These are phyloP conservation scores for Dichotomocladium elegans DNA, from an alignment of 371 early-diverging fungal species.

Conservation along the genomic window DNA sequence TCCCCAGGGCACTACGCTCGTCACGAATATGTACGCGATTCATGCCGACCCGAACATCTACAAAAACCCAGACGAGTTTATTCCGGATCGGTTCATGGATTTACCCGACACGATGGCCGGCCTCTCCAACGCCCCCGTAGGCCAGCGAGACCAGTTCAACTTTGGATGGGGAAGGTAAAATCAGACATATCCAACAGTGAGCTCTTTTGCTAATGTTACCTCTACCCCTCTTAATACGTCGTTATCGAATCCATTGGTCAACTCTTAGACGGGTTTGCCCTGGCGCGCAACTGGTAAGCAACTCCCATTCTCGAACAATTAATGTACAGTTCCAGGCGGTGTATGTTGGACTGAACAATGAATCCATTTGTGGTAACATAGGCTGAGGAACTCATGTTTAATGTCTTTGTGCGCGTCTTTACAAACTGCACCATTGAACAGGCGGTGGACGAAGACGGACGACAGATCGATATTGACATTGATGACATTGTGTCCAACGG, in stretches of 20 bases:
- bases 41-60: slow-evolving; percentile 9
- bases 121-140: slow-evolving; percentile 4
- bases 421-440: slow-evolving; percentile 13
- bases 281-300: slow-evolving; percentile 8
- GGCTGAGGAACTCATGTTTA: slow-evolving; percentile 9
- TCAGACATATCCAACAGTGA: neutral
- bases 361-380: no score
- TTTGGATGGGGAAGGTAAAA: slow-evolving; percentile 19
- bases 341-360: no score
- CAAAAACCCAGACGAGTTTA: slow-evolving; percentile 13
- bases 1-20: slow-evolving; percentile 6
- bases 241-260: neutral
- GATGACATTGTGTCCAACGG: slow-evolving; percentile 1
- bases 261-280: slow-evolving; percentile 7
- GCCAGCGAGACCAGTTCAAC: slow-evolving; percentile 13
- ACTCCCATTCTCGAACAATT: neutral
- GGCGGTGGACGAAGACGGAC: neutral
- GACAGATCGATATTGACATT: neutral
- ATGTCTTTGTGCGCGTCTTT: slow-evolving; percentile 1
- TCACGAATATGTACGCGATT: slow-evolving; percentile 14
- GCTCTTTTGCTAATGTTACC: neutral
- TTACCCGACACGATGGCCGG: slow-evolving; percentile 6
- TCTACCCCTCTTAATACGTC: no score
- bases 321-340: no score
- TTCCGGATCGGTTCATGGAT: slow-evolving; percentile 12